Evolutionary conservation across 208 protist species (phyloP).

Genomic region (Porcisia deanei): DNA sequence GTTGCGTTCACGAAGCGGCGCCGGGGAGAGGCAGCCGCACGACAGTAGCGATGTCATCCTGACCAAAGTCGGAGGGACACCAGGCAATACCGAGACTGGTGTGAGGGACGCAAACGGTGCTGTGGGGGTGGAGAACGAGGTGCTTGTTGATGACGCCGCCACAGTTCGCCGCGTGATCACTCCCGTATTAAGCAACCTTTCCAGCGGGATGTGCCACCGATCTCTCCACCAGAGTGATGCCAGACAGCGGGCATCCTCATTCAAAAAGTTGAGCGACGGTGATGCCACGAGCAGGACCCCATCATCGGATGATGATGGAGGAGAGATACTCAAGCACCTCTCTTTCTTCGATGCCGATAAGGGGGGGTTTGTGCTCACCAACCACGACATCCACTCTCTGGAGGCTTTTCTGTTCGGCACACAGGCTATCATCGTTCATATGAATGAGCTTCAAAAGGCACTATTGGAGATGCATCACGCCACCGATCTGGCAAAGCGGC

Average conservation of each 20-base stretch:
- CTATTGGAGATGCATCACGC: conserved; percentile 83
- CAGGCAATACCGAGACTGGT: not conserved
- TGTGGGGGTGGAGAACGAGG: not conserved
- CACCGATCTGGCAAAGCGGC: conserved; percentile 61
- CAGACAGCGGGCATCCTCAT: conserved; percentile 5
- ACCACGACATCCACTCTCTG: conserved; percentile 89
- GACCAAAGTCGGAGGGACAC: not conserved
- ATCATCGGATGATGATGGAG: conserved; percentile 3
- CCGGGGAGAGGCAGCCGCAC: conserved; percentile 10
- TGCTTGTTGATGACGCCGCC: not conserved
- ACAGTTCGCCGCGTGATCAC: not conserved
- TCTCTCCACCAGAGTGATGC: not conserved
- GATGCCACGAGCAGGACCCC: conserved; percentile 14
- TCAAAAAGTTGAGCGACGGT: conserved; percentile 17
- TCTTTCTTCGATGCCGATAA: conserved; percentile 65
- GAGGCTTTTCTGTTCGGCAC: conserved; percentile 88
- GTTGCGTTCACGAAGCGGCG: not conserved
- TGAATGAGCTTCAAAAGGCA: conserved; percentile 84
- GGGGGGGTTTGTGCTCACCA: conserved; percentile 82
- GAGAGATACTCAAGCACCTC: conserved; percentile 46
- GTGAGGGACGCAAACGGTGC: not conserved
- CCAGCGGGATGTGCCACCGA: not conserved
- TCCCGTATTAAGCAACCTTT: not conserved
- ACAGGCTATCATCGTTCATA: conserved; percentile 62
- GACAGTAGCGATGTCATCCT: conserved; percentile 6